Conservation (phyloP, 805 yeast species). For the Middelhovenomyces tepae region DNA sequence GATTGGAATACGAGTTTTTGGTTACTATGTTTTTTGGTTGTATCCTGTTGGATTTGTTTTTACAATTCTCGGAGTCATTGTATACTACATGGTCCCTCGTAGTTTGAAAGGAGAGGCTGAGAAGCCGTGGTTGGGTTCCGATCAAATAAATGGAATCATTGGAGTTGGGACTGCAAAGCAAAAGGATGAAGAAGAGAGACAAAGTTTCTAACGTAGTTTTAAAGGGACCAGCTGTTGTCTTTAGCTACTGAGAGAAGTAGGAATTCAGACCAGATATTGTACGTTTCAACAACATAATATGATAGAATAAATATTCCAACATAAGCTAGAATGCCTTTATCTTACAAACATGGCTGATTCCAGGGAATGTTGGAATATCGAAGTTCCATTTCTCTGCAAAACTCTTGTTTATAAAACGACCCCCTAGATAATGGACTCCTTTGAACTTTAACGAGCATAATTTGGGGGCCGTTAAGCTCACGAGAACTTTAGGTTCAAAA, state of each 20-base stretch:
- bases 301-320: too few relatives aligned
- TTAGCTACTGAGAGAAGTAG: too few relatives aligned
- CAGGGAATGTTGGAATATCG: slow-evolving; percentile 51
- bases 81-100: slow-evolving; percentile 32
- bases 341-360: slow-evolving; percentile 46
- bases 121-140: slow-evolving; percentile 35
- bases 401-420: slow-evolving; percentile 62
- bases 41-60: slow-evolving; percentile 39
- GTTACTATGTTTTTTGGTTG: slow-evolving; percentile 37
- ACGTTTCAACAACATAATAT: too few relatives aligned
- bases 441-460: slow-evolving; percentile 59
- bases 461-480: slow-evolving; percentile 90
- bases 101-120: slow-evolving; percentile 31
- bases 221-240: too few relatives aligned
- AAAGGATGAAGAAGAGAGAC: neutral
- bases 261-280: too few relatives aligned
- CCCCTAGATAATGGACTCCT: slow-evolving; percentile 73
- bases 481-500: slow-evolving; percentile 57
- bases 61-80: slow-evolving; percentile 33
- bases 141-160: slow-evolving; percentile 22
- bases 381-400: slow-evolving; percentile 71
- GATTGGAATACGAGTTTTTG: slow-evolving; percentile 37
- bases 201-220: too few relatives aligned
- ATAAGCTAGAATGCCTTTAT: too few relatives aligned
- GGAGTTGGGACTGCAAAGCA: slow-evolving; percentile 24